A percentile compares a stretch with the other conserved stretches of the same genome.
Evolutionary conservation across 345 rosid genomes (phyloP).

Genomic region (Xanthoceras sorbifolium): DNA sequence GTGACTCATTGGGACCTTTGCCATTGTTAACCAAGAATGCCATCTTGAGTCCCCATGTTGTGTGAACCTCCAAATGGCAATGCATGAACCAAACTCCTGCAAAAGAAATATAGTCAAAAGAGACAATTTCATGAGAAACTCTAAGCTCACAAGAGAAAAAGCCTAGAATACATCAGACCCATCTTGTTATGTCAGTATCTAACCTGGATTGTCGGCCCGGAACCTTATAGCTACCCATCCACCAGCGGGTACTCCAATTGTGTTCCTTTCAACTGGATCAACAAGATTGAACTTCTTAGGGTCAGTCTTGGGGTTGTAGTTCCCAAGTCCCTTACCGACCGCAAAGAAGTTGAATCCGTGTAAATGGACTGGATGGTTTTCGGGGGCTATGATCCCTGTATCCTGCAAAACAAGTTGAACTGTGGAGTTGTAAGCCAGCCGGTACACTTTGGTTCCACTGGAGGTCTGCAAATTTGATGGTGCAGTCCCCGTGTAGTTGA

Average conservation of each 20-base stretch:
- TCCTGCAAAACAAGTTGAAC: constrained; percentile 89
- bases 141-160: no score
- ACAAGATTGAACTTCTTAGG: constrained; percentile 69
- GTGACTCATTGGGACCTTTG: constrained; percentile 77
- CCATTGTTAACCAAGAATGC: constrained; percentile 96
- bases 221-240: constrained; percentile 94
- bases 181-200: neutral
- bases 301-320: constrained; percentile 62
- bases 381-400: constrained; percentile 72
- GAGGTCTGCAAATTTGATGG: constrained; percentile 59
- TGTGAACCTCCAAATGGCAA: constrained; percentile 95
- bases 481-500: constrained; percentile 65
- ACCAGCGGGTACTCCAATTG: constrained; percentile 86
- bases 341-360: constrained; percentile 89
- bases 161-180: neutral
- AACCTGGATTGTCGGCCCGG: constrained; percentile 91
- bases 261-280: constrained; percentile 96
- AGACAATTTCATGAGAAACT: neutral
- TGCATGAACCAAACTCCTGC: constrained; percentile 98
- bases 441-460: constrained; percentile 64
- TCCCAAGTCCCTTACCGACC: constrained; percentile 77
- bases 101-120: neutral
- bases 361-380: constrained; percentile 87
- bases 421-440: constrained; percentile 63
- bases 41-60: constrained; percentile 99